Conservation (phyloP, 805 yeast species). For the Ogataea populi-albae region DNA sequence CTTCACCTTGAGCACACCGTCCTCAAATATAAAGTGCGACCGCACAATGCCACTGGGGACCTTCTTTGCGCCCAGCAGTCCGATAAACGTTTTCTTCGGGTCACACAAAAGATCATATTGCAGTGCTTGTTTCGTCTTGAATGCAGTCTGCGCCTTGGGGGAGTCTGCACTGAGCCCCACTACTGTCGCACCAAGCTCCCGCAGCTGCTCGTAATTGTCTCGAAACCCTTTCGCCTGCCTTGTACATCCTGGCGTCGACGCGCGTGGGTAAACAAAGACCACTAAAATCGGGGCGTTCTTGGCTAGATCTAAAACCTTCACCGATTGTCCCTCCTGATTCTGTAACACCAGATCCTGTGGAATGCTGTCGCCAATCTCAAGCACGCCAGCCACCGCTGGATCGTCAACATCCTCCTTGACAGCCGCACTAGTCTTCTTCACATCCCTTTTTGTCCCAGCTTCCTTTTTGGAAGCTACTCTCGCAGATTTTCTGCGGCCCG, state of each 20-base stretch:
- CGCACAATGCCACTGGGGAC: constrained; percentile 70
- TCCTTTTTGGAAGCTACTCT: no score
- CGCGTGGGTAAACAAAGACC: constrained; percentile 81
- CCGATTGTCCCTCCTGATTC: constrained; percentile 52
- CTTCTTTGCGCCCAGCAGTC: constrained; percentile 80
- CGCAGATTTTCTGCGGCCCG: no score
- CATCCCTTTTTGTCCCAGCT: no score
- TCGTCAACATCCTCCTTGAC: constrained; percentile 2
- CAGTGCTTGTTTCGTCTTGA: constrained; percentile 68
- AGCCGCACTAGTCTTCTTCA: no score
- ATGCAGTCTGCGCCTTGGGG: constrained; percentile 73
- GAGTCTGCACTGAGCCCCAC: constrained; percentile 83
- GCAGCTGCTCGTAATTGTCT: constrained; percentile 53
- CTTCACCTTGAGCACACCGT: constrained; percentile 62
- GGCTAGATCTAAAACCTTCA: constrained; percentile 27
- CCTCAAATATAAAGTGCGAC: constrained; percentile 87
- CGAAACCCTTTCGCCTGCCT: constrained; percentile 91
- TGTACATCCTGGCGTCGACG: constrained; percentile 96
- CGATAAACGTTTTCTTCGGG: constrained; percentile 66
- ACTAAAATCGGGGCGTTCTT: constrained; percentile 42
- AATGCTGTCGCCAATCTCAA: constrained; percentile 19
- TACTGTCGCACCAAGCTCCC: constrained; percentile 51
- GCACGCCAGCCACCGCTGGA: not conserved
- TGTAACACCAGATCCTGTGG: constrained; percentile 47
- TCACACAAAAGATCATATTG: constrained; percentile 77